phyloP scores from a whole-genome alignment of 805 yeast genomes.

The Candida boleticola region DNA sequence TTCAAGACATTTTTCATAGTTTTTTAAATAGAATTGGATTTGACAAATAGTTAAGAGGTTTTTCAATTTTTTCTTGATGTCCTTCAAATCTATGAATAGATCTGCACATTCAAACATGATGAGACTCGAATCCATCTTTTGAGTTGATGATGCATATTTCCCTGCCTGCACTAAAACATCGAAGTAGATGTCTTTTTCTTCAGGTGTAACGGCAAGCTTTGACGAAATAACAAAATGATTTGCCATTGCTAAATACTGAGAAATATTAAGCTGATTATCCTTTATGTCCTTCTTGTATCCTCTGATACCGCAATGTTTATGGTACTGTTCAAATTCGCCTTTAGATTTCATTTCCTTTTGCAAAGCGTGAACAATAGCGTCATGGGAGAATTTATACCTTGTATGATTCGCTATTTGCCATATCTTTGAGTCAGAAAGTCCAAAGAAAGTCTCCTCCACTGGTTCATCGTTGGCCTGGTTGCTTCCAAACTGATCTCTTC shows the following conservation, averaged over 20 bases:
- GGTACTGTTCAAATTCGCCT: slow-evolving; percentile 28
- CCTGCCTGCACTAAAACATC: slow-evolving; percentile 45
- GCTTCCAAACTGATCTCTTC: not conserved
- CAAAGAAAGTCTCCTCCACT: slow-evolving; percentile 27
- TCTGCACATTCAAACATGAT: slow-evolving; percentile 38
- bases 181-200: slow-evolving; percentile 36
- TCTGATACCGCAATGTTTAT: slow-evolving; percentile 44
- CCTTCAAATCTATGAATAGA: slow-evolving; percentile 19
- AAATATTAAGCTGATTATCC: slow-evolving; percentile 13
- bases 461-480: slow-evolving; percentile 11
- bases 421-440: slow-evolving; percentile 26
- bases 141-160: slow-evolving; percentile 40
- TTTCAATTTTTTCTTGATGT: slow-evolving; percentile 19
- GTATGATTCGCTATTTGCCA: slow-evolving; percentile 35
- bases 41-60: slow-evolving; percentile 32
- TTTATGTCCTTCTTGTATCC: slow-evolving; percentile 22
- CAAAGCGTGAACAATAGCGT: slow-evolving; percentile 32
- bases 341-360: slow-evolving; percentile 20
- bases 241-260: slow-evolving; percentile 35
- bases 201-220: slow-evolving; percentile 22
- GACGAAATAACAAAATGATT: slow-evolving; percentile 37
- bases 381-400: slow-evolving; percentile 41
- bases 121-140: slow-evolving; percentile 40
- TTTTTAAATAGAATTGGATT: slow-evolving; percentile 23
- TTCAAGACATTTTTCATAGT: slow-evolving; percentile 33